These are phyloP conservation scores for Cyberlindnera amylophila DNA, from an alignment of 805 yeast species.

Conservation along the genomic window DNA sequence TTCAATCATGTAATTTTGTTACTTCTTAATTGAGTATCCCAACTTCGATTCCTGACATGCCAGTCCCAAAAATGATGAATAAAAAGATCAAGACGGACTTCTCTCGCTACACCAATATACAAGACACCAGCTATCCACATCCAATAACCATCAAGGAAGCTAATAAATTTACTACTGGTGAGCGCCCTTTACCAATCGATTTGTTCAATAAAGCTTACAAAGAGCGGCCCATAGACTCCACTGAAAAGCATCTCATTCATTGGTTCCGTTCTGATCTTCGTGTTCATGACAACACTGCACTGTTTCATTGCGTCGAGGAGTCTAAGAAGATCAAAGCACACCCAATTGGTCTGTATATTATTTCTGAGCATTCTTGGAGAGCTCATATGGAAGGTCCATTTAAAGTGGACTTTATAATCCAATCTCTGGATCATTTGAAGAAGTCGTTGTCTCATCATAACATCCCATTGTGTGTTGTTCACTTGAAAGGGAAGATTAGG, in stretches of 20 bases:
- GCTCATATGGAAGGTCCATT: constrained; percentile 42
- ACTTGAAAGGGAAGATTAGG: constrained; percentile 19
- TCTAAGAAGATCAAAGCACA: constrained; percentile 31
- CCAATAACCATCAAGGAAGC: constrained; percentile 9
- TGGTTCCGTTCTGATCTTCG: constrained; percentile 48
- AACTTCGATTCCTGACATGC: too few relatives aligned
- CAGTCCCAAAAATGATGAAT: too few relatives aligned
- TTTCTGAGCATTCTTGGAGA: constrained; percentile 37
- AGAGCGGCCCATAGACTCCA: neutral
- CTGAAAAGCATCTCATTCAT: constrained; percentile 32
- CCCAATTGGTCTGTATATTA: constrained; percentile 39
- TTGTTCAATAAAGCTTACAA: constrained; percentile 4
- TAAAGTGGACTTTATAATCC: constrained; percentile 37
- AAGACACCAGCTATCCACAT: too few relatives aligned
- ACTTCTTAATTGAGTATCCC: too few relatives aligned
- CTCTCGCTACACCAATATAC: too few relatives aligned
- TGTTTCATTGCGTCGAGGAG: constrained; percentile 33
- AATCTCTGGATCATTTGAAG: constrained; percentile 32
- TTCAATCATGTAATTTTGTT: too few relatives aligned
- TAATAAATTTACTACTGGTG: constrained; percentile 11
- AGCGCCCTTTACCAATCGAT: constrained; percentile 11
- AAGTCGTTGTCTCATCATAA: constrained; percentile 30
- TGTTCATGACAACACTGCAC: constrained; percentile 39
- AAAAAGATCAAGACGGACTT: too few relatives aligned
- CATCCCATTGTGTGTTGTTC: constrained; percentile 34